phyloP scores from a whole-genome alignment of 192 early-diverging fungal genomes.

The Chytriomyces hyalinus region DNA sequence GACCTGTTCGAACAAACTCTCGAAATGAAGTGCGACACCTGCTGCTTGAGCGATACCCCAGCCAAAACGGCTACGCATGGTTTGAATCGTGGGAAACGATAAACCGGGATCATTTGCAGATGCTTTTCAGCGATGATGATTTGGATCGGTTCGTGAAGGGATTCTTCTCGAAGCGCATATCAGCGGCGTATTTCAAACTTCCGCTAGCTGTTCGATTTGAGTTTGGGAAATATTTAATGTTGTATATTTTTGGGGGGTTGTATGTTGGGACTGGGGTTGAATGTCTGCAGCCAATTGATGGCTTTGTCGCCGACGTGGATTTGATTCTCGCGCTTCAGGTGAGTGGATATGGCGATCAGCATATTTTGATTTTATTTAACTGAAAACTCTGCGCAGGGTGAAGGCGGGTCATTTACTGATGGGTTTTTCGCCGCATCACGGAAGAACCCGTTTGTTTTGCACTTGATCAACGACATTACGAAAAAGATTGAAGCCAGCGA shows the following conservation, averaged over 20 bases:
- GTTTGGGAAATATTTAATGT: conserved; percentile 2
- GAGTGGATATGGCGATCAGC: background rate
- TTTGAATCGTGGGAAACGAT: no score
- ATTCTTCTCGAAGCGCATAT: background rate
- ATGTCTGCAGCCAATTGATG: no score
- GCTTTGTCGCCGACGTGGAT: background rate
- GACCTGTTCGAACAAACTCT: no score
- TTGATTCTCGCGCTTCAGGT: no score
- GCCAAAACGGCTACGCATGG: no score
- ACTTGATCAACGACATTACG: background rate
- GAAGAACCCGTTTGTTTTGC: conserved; percentile 23
- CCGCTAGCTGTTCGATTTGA: background rate
- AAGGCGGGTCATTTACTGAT: background rate
- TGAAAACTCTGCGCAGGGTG: background rate
- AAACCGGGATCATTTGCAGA: background rate
- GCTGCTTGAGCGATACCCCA: no score
- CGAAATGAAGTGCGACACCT: no score
- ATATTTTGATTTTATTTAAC: background rate
- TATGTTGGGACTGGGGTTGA: no score
- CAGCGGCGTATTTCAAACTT: background rate
- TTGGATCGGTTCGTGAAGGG: conserved; percentile 12
- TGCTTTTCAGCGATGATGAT: background rate
- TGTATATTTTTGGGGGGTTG: conserved; percentile 10
- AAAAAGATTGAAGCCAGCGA: background rate
- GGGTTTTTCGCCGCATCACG: background rate